These are phyloP conservation scores for Paracoccidioides brasiliensis DNA, from an alignment of 2,329 filamentous ascomycete species.

Conservation along the genomic window DNA sequence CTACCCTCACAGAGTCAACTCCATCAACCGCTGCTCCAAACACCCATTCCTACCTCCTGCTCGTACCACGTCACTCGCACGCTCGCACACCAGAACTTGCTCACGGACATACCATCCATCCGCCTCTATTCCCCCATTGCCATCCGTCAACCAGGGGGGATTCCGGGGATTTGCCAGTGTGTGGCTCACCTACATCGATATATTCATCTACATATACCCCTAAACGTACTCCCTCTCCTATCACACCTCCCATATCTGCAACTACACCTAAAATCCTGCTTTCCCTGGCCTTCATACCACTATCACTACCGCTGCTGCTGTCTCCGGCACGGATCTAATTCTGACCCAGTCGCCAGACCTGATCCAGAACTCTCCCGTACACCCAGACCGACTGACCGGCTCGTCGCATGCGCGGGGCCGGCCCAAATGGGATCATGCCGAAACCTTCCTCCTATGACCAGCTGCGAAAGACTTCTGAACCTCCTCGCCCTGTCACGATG, in stretches of 20 bases:
- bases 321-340: not conserved
- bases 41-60: not conserved
- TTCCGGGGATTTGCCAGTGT: not conserved
- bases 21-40: not conserved
- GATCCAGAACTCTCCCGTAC: not conserved
- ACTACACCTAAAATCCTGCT: not conserved
- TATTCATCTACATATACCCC: not conserved
- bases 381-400: not conserved
- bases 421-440: not conserved
- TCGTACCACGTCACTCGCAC: constrained; percentile 13
- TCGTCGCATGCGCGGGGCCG: constrained; percentile 1
- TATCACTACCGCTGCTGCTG: not conserved
- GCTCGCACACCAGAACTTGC: not conserved
- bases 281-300: constrained; percentile 1
- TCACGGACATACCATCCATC: not conserved
- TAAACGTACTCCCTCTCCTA: not conserved
- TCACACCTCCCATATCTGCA: not conserved
- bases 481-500: constrained; percentile 9
- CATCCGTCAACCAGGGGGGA: not conserved
- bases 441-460: constrained; percentile 10
- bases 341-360: not conserved
- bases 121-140: not conserved
- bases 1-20: not conserved
- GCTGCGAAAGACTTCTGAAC: constrained; percentile 18
- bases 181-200: not conserved